Conservation (phyloP, 2,329 filamentous ascomycete genomes). For the Thielaviopsis punctulata region DNA sequence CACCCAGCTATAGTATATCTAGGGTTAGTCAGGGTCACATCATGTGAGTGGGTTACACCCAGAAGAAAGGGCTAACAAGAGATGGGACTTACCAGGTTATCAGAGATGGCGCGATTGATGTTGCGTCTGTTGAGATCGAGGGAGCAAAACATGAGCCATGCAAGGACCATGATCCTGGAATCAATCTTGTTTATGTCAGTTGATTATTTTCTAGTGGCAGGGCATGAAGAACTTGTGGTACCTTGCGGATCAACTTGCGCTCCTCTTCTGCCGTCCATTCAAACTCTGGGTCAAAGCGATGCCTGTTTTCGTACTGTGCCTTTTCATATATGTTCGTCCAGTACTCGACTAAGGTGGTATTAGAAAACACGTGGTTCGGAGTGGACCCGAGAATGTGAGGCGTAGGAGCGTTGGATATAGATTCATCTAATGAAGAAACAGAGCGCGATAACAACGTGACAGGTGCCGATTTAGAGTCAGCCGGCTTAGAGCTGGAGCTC, state of each 20-base stretch:
- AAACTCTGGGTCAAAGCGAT: slow-evolving; percentile 33
- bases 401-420: slow-evolving; percentile 17
- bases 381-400: slow-evolving; percentile 13
- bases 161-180: slow-evolving; percentile 14
- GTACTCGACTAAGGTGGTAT: slow-evolving; percentile 33
- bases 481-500: not conserved
- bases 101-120: slow-evolving; percentile 26
- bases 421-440: slow-evolving; percentile 5
- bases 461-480: not conserved
- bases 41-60: not conserved
- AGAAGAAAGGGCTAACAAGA: slow-evolving; percentile 2
- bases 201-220: not conserved
- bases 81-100: slow-evolving; percentile 24
- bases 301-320: slow-evolving; percentile 40
- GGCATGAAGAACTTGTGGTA: not conserved
- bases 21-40: slow-evolving; percentile 9
- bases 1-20: slow-evolving; percentile 16
- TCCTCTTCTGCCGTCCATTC: slow-evolving; percentile 32
- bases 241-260: slow-evolving; percentile 25
- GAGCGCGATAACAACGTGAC: slow-evolving; percentile 2
- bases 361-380: slow-evolving; percentile 30
- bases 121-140: slow-evolving; percentile 30
- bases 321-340: slow-evolving; percentile 37
- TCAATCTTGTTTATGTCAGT: slow-evolving; percentile 6
- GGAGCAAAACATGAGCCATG: slow-evolving; percentile 31